phyloP scores from a whole-genome alignment of 2,329 filamentous ascomycete species.

The Penicillium sp. region DNA sequence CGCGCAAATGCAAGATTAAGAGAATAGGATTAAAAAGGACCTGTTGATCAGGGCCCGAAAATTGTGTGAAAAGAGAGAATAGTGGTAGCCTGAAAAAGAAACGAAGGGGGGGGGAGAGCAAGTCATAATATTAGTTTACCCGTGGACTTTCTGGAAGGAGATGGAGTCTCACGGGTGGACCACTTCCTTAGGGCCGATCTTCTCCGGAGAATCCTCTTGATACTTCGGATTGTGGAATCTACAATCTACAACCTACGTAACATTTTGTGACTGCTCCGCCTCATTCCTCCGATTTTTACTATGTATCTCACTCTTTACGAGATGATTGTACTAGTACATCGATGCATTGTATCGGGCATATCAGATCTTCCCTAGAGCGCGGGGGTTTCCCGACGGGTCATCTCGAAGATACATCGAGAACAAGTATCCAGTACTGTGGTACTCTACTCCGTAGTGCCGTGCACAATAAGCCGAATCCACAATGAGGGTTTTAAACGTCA shows the following conservation, averaged over 20 bases:
- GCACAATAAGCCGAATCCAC: neutral
- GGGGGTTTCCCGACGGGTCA: neutral
- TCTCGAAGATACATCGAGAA: neutral
- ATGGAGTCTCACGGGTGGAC: conserved; percentile 26
- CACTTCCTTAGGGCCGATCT: conserved; percentile 25
- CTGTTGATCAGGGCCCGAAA: conserved; percentile 5
- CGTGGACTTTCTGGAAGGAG: conserved; percentile 24
- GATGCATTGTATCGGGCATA: neutral
- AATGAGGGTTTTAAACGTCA: neutral
- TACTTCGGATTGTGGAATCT: neutral
- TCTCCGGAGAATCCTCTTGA: conserved; percentile 26
- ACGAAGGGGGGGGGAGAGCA: conserved; percentile 2
- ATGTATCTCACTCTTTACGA: neutral
- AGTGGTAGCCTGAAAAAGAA: conserved; percentile 14
- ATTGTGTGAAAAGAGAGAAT: neutral
- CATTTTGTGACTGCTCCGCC: neutral
- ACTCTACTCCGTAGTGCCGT: too few species aligned
- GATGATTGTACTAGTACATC: neutral
- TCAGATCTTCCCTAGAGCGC: neutral
- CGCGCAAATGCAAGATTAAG: conserved; percentile 57
- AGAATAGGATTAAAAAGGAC: conserved; percentile 11
- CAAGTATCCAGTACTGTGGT: neutral
- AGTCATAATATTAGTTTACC: conserved; percentile 6
- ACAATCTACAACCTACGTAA: neutral
- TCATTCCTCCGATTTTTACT: neutral